Base-by-base conservation (phyloP, 805 yeast species). In the Starmerella vitae region DNA sequence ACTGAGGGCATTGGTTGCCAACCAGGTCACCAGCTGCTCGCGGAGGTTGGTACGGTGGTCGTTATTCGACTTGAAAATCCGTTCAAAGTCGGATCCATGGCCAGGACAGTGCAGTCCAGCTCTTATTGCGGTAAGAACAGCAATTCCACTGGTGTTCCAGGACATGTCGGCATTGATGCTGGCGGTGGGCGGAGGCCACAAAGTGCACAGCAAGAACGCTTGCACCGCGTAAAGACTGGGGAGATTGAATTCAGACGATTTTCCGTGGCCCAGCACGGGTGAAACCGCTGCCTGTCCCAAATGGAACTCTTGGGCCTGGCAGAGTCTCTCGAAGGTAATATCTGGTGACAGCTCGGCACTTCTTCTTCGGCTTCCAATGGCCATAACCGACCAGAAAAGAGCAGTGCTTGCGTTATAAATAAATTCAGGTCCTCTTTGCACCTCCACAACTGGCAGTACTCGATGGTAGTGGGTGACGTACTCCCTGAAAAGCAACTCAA, bases 121-220 rank as follows among this genome's bases (percentile, higher is more conserved):
- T 39, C 96, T 64, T 25, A 86, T 78, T 0, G 96, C 97, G 54
- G 84, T 94, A 59, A 82, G 83, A 51, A 85, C 66, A 4, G 97
- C 97, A 33, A 83, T 76, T 0, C 96, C 97, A 18, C 84, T 78
- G 1, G 96, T 83, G 55, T 81, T 83, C 94, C 96, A 88, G 3
- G 94, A 79, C 6, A 94, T 79, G 55, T 91, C 97, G 0, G 97
- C 94, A 58, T 93, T 81, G 34, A 91, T 67, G 0, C 96, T 85
- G 0, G 97, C 84, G 0, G 95, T 83, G 28, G 86, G 68, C 3
- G 96, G 95, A 0, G 97, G 97, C 98, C 97, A 88, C 56, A 78
- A 74, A 0, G 96, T 78, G 59, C 81, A 84, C 2, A 88, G 63
- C 20, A 88, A 61, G 46, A 88, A 78, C 0, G 96, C 96, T 57